Conservation (phyloP, 768 basidiomycete genomes). For the Amanita rimosa region DNA sequence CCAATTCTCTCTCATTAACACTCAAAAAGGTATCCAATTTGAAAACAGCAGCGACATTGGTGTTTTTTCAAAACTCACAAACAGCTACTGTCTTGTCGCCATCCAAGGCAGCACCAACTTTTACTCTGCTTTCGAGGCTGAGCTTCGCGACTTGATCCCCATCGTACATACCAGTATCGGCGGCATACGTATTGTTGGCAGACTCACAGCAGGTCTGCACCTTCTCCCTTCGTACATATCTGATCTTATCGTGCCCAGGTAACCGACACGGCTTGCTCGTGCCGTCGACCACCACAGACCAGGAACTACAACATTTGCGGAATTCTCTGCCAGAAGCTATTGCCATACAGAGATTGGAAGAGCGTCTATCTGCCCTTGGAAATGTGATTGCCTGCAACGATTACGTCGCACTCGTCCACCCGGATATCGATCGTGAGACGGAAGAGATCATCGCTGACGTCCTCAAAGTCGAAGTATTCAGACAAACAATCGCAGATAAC, state of each 20-base stretch:
- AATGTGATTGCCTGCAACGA: slow-evolving; percentile 99
- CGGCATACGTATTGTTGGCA: slow-evolving; percentile 88
- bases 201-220: slow-evolving; percentile 75
- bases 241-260: slow-evolving; percentile 30
- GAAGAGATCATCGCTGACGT: slow-evolving; percentile 99
- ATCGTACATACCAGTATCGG: slow-evolving; percentile 94
- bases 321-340: slow-evolving; percentile 92
- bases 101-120: slow-evolving; percentile 96
- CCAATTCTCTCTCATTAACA: background rate
- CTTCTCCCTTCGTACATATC: background rate
- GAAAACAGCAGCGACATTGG: slow-evolving; percentile 94
- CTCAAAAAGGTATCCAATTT: slow-evolving; percentile 66
- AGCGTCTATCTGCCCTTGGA: slow-evolving; percentile 91
- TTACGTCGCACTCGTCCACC: slow-evolving; percentile 97
- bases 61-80: slow-evolving; percentile 95
- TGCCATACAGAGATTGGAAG: slow-evolving; percentile 92
- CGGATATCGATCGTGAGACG: slow-evolving; percentile 95
- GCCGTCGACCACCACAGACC: slow-evolving; percentile 91
- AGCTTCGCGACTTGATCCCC: slow-evolving; percentile 86
- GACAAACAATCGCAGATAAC: slow-evolving; percentile 95
- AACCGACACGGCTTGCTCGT: slow-evolving; percentile 97
- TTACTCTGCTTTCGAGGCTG: slow-evolving; percentile 94
- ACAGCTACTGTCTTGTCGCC: slow-evolving; percentile 93
- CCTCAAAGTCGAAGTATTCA: slow-evolving; percentile 97
- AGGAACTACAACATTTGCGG: slow-evolving; percentile 95